Percentiles rank a stretch among this genome's conserved stretches.
phyloP scores from a whole-genome alignment of 1,139 yeast genomes.

The Zygosaccharomyces sapae region DNA sequence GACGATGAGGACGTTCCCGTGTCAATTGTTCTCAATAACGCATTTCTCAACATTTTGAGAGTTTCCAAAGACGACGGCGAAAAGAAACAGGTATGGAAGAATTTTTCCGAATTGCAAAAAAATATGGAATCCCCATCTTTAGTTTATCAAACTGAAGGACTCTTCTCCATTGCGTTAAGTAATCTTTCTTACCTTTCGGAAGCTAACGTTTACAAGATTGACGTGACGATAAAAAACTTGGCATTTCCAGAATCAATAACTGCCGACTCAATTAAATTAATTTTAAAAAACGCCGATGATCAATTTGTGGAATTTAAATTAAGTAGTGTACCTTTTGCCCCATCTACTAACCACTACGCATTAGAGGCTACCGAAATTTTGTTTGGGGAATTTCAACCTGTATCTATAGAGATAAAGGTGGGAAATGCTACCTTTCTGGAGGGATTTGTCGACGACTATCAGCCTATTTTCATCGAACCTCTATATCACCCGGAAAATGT shows the following conservation, averaged over 20 bases:
- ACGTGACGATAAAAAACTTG: slow-evolving; percentile 17
- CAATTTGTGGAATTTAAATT: slow-evolving; percentile 19
- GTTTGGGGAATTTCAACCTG: slow-evolving; percentile 27
- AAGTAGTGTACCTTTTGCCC: slow-evolving; percentile 9
- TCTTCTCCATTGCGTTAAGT: slow-evolving; percentile 20
- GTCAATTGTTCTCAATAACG: slow-evolving; percentile 28
- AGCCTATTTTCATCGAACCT: slow-evolving; percentile 18
- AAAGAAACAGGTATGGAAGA: slow-evolving; percentile 29
- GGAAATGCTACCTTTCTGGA: slow-evolving; percentile 28
- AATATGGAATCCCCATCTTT: slow-evolving; percentile 19
- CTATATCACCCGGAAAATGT: slow-evolving; percentile 21
- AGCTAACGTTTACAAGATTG: slow-evolving; percentile 27
- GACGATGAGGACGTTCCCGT: slow-evolving; percentile 30
- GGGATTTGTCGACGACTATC: slow-evolving; percentile 18
- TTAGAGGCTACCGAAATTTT: slow-evolving; percentile 23
- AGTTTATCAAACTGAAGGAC: slow-evolving; percentile 26
- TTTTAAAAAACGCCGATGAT: slow-evolving; percentile 20
- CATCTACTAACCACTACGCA: slow-evolving; percentile 8
- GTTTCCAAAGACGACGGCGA: slow-evolving; percentile 18
- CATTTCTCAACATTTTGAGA: slow-evolving; percentile 31
- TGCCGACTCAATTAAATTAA: slow-evolving; percentile 21
- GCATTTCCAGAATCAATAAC: slow-evolving; percentile 22
- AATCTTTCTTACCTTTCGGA: slow-evolving; percentile 10
- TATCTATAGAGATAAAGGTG: slow-evolving; percentile 25
- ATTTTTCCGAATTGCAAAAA: slow-evolving; percentile 23